Percentiles rank a stretch among this genome's conserved stretches.
Evolutionary conservation across 495 filamentous ascomycete species (phyloP).

Genomic region (Podospora sp.): DNA sequence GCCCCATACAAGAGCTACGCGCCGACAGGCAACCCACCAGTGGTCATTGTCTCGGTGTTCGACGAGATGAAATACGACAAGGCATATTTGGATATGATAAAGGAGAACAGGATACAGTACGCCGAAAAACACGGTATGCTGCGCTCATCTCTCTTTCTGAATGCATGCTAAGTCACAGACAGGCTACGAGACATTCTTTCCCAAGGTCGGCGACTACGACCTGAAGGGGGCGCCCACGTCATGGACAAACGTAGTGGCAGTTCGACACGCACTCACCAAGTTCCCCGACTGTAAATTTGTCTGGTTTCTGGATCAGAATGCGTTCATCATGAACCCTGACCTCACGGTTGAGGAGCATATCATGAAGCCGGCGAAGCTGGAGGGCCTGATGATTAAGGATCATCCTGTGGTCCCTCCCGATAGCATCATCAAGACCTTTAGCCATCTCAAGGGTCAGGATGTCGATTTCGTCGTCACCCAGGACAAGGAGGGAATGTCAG

Average conservation of each 20-base stretch:
- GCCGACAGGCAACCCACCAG: slow-evolving; percentile 67
- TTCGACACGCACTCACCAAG: slow-evolving; percentile 83
- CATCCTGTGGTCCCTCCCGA: slow-evolving; percentile 88
- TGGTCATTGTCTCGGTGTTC: slow-evolving; percentile 86
- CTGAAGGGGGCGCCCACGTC: slow-evolving; percentile 62
- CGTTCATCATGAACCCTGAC: slow-evolving; percentile 85
- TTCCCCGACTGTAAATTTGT: slow-evolving; percentile 75
- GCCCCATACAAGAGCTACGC: slow-evolving; percentile 24
- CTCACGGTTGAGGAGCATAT: slow-evolving; percentile 70
- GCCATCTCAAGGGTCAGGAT: slow-evolving; percentile 71
- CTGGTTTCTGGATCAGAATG: slow-evolving; percentile 81
- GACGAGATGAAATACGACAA: slow-evolving; percentile 64
- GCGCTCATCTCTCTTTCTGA: neutral
- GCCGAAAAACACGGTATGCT: slow-evolving; percentile 82
- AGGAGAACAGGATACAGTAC: slow-evolving; percentile 83
- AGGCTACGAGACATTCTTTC: slow-evolving; percentile 91
- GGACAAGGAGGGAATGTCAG: slow-evolving; percentile 77
- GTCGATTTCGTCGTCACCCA: slow-evolving; percentile 85
- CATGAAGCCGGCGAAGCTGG: slow-evolving; percentile 65
- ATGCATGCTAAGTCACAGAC: neutral
- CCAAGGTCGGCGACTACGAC: slow-evolving; percentile 74
- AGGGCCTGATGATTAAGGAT: slow-evolving; percentile 81
- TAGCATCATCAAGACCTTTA: slow-evolving; percentile 94
- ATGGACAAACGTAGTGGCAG: slow-evolving; percentile 83
- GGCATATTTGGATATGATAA: slow-evolving; percentile 68